Evolutionary conservation across 768 basidiomycete genomes (phyloP), one percentile per base, ranked within the genome.

Genomic region (Peribolospora baueri): DNA sequence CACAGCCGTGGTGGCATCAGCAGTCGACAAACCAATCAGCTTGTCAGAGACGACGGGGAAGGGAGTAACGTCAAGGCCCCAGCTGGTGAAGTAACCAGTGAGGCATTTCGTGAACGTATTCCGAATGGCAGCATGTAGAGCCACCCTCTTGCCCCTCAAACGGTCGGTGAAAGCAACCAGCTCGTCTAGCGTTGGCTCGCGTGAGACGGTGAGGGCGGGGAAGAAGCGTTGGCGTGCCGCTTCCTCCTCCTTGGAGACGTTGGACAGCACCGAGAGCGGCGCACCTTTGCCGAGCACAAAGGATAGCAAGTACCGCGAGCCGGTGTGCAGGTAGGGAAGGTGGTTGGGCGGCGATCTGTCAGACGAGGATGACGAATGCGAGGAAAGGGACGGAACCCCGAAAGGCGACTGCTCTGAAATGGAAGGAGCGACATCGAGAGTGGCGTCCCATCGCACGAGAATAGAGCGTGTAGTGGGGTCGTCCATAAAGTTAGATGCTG

Each of bases 41-140:
- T 65, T 67, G 36, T 70, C 69, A 11, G 67, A 11, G 8, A 39
- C 41, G 42, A 60, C 66, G 6, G 71, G 68, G 5, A 71, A 72
- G 68, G 88, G 86, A 52, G 76, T 79, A 47, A 95, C 80, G 62
- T 91, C 85, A 79, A 95, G 76, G 9, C 90, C 88, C 91, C 91
- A 97, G 5, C 82, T 76, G 25, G 83, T 84, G 56, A 98, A 73
- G 68, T 91, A 93, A 61, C 82, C 82, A 37, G 88, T 88, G 42
- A 98, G 71, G 66, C 93, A 85, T 52, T 82, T 83, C 0, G 88
- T 90, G 63, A 95, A 98, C 3, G 80, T 76, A 46, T 84, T 84
- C 59, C 75, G 77, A n/a, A 85, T 75, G 62, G 77, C 80, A 5
- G 91, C 85, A 63, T 90, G 83, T 38, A 98, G 69, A 0, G 76